These are phyloP conservation scores for Pholiota microspora DNA, from an alignment of 768 basidiomycete genomes.

Conservation along the genomic window DNA sequence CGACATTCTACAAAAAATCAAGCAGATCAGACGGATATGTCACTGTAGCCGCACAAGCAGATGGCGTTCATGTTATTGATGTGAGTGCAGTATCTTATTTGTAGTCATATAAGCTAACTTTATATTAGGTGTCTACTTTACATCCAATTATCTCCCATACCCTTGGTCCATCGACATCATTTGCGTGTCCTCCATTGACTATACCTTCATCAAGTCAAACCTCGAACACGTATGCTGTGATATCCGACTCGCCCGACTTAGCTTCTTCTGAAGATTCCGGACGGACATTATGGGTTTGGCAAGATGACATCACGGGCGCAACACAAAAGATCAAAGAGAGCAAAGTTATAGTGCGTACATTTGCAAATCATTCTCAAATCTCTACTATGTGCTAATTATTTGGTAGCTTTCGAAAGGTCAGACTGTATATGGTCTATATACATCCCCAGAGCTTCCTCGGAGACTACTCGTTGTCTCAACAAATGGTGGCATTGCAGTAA, in stretches of 20 bases:
- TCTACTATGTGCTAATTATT: constrained; percentile 1
- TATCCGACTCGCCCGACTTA: constrained; percentile 47
- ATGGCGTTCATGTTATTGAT: constrained; percentile 75
- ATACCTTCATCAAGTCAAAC: constrained; percentile 30
- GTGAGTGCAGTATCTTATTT: constrained; percentile 32
- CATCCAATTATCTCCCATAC: constrained; percentile 71
- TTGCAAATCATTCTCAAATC: not conserved
- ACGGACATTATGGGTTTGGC: constrained; percentile 63
- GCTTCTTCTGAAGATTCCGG: constrained; percentile 34
- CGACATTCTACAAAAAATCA: constrained; percentile 17
- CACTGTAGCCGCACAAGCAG: constrained; percentile 67
- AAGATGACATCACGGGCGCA: constrained; percentile 38
- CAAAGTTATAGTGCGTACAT: constrained; percentile 39
- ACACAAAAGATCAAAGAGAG: constrained; percentile 19
- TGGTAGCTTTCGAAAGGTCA: constrained; percentile 21
- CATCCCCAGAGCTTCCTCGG: constrained; percentile 20
- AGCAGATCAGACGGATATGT: constrained; percentile 51
- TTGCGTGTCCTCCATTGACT: constrained; percentile 59
- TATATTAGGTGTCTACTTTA: constrained; percentile 52
- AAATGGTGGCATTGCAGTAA: constrained; percentile 20
- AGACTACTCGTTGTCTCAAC: constrained; percentile 24
- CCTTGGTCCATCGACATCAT: constrained; percentile 61
- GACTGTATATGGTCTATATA: constrained; percentile 21
- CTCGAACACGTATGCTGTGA: constrained; percentile 56
- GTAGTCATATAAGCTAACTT: not conserved